Conservation (phyloP, 1,284 basidiomycete species). For the Malassezia restricta region DNA sequence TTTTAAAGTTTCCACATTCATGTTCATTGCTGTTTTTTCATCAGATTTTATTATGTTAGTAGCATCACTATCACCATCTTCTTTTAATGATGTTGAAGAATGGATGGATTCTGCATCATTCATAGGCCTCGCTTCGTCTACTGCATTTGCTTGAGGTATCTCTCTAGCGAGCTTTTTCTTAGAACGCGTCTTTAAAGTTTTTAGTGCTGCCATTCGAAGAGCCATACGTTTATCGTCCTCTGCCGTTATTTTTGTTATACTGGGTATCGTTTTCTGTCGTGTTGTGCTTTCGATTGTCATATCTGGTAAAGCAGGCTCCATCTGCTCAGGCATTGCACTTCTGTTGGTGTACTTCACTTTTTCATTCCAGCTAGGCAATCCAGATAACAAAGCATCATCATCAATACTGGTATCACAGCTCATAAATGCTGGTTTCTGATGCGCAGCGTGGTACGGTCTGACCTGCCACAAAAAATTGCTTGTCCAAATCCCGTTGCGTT, state of each 20-base stretch:
- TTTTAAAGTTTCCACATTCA: neutral
- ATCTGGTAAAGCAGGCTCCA: too few species aligned
- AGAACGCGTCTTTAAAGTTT: neutral
- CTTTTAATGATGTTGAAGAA: too few species aligned
- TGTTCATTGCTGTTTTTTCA: too few species aligned
- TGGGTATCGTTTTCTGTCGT: neutral
- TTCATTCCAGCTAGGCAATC: conserved; percentile 7
- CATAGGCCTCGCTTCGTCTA: too few species aligned
- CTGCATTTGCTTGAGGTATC: too few species aligned
- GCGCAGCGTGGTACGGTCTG: neutral
- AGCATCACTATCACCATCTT: too few species aligned
- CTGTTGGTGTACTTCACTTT: neutral
- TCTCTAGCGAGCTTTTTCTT: too few species aligned
- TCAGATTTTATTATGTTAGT: too few species aligned
- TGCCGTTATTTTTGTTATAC: neutral
- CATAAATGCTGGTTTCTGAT: neutral
- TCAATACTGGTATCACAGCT: conserved; percentile 2
- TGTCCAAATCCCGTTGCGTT: neutral
- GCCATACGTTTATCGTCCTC: neutral
- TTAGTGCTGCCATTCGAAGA: conserved; percentile 2
- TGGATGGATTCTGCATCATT: too few species aligned
- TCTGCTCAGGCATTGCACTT: too few species aligned
- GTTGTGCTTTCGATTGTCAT: too few species aligned
- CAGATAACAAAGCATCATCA: conserved; percentile 1
- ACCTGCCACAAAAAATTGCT: neutral